Base-by-base conservation (phyloP, 2,329 filamentous ascomycete genomes). In the Delphinella strobiligena region DNA sequence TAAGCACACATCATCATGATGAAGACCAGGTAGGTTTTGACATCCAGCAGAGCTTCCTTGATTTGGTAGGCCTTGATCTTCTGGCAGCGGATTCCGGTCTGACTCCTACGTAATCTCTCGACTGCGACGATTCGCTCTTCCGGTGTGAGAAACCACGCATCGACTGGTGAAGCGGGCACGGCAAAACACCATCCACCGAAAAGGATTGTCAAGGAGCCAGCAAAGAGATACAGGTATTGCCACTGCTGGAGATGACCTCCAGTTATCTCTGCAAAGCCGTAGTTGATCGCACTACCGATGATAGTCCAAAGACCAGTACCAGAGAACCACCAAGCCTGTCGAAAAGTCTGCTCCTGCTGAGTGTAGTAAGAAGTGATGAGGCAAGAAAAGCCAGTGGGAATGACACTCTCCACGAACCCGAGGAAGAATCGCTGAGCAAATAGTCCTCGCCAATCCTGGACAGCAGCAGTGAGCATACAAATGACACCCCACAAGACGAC, bases 391-490 rank as follows among this genome's bases (percentile, higher is more conserved):
- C 69, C 69, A 0, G 74, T 74, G 1, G 67, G 71, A 27, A 78
- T 67, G 16, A 71, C 67, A 2, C 61, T 63, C 49, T 78, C 74
- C 1, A 77, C 52, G 4, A 74, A 61, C 0, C 74, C 74, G 1
- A 77, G 60, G 36, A 72, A 67, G 59, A 76, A 75, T 3, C 71
- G 55, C 47, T 73, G 67, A 0, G 58, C 64, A 19, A 58, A 83
- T 1, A 87, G 61, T 0, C 80, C 81, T 18, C 67, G 65, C 64
- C 74, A 75, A 2, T 65, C 68, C 0, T 72, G 76, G 1, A 84
- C 77, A 0, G 74, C 74, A 0, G 80, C 80, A 0, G 81, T 84
- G 12, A 75, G 63, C 64, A 81, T 78, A 56, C 80, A 84, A 3
- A 80, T 66, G 5, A 69, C 57, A 0, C 77, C 68, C 82, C 82